Base-by-base conservation (phyloP, 1,284 basidiomycete genomes). In the Malassezia arunalokei region DNA sequence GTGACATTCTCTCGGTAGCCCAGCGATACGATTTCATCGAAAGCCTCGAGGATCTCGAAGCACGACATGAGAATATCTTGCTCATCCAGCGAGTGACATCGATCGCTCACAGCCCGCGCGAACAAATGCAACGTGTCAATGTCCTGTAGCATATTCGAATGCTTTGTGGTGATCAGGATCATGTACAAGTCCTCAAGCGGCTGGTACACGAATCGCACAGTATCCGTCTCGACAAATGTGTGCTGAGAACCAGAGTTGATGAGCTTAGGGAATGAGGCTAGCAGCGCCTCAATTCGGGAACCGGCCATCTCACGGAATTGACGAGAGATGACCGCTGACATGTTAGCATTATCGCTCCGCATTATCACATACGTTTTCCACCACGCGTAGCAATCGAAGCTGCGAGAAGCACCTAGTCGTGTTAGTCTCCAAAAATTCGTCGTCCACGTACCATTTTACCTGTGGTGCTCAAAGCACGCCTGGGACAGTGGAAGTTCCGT, bases 111-210 rank as follows among this genome's bases (percentile, higher is more conserved):
- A 46, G 94, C 86, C 40, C 94, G 83, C 2, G 90, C 85, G 65
- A 96, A 84, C 37, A 99, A 83, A 68, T 91, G 87, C 2, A 99
- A 79, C 0, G 92, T 95, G 60, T 92, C 86, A 62, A 96, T 95
- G 75, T 99, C 94, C 77, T 95, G 94, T 37, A 99, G 79, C 69
- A 99, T 98, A 73, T 98, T 98, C 30, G 87, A 91, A 15, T 86
- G 86, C 74, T 94, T 95, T 77, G 95, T 98, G 54, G 92, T 98
- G 76, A 98, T 92, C 62, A 98, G 80, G 62, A 98, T 81, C 62
- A 98, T 92, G 75, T 95, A 96, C 44, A 98, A 82, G 73, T 99
- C 92, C 74, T 98, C 94, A 45, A 99, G 81, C 0, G 92, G 92
- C 71, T 95, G 90, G 75, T 96, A 99, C 64, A 99, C 92, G 74